Evolutionary conservation across 2,329 filamentous ascomycete genomes (phyloP), one percentile per base, ranked within the genome.

Genomic region (Xylaria sp.): DNA sequence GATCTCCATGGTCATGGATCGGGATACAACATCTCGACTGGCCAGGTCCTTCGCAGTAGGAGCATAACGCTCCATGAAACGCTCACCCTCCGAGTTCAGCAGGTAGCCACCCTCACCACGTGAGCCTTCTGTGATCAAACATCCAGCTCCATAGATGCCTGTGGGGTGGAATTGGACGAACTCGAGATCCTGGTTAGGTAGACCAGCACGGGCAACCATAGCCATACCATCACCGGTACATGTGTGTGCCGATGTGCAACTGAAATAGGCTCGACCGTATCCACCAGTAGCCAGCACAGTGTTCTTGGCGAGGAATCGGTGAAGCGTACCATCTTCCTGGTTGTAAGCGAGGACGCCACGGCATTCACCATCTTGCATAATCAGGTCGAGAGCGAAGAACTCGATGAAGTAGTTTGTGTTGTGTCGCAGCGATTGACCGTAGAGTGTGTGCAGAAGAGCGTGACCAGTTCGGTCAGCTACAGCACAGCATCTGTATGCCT

Each of bases 351-450:
- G 87, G 75, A 98, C 93, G 89, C 96, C 96, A 75, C 94, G 94
- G 87, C 95, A 98, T 82, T 95, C 92, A 70, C 95, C 95, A 78
- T 97, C 93, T 84, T 98, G 92, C 96, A 98, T 98, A 78, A 99
- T 92, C 82, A 98, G 85, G 81, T 98, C 96, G 75, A 97, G 88
- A 77, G 94, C 96, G 82, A 98, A 99, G 88, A 94, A 98, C 84
- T 98, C 96, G 82, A 99, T 98, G 85, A 99, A 98, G 88, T 98
- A 99, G 87, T 98, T 98, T 79, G 95, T 98, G 88, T 98, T 97
- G 88, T 98, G 94, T 80, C 93, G 88, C 70, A 98, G 89, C 63
- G 94, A 98, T 86, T 98, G 95, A 78, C 96, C 96, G 84, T 98
- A 99, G 74, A 99, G 92, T 29, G 96, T 99, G 88, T 99, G 96